Conservation (phyloP, 1,284 basidiomycete species). For the Xerocomus amazonicus region DNA sequence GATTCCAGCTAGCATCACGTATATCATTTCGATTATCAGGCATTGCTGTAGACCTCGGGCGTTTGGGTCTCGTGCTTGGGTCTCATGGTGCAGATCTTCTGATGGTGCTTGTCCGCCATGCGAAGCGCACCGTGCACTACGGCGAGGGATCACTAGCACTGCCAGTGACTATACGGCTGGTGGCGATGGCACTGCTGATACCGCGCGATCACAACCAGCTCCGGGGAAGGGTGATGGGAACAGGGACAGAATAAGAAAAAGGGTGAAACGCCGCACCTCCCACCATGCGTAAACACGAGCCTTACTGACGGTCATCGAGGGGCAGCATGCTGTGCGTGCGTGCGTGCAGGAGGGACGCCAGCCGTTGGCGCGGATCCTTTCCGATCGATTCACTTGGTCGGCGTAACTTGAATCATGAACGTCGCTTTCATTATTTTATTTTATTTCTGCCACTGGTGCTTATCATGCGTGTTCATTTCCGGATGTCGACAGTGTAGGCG, state of each 20-base stretch:
- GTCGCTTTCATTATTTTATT: slow-evolving; percentile 7
- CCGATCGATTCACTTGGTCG: slow-evolving; percentile 14
- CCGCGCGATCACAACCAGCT: slow-evolving; percentile 4
- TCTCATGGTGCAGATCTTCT: slow-evolving; percentile 32
- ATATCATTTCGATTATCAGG: slow-evolving; percentile 60
- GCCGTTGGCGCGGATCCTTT: slow-evolving; percentile 12
- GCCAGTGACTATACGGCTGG: slow-evolving; percentile 26
- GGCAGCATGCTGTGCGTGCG: slow-evolving; percentile 12
- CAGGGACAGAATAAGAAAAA: slow-evolving; percentile 4
- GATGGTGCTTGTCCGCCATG: slow-evolving; percentile 19
- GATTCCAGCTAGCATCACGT: slow-evolving; percentile 48
- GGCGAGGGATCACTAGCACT: slow-evolving; percentile 35
- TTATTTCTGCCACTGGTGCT: slow-evolving; percentile 5
- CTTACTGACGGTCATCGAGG: slow-evolving; percentile 5
- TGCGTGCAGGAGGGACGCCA: slow-evolving; percentile 12
- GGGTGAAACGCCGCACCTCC: slow-evolving; percentile 27
- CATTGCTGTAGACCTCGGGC: slow-evolving; percentile 52
- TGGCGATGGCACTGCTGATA: slow-evolving; percentile 3
- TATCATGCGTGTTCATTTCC: slow-evolving; percentile 26
- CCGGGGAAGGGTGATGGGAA: slow-evolving; percentile 12
- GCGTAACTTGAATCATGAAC: slow-evolving; percentile 8
- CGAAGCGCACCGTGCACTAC: slow-evolving; percentile 9
- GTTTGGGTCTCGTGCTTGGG: slow-evolving; percentile 53
- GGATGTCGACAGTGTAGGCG: slow-evolving; percentile 12
- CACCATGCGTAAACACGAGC: slow-evolving; percentile 6